Percentiles rank a stretch among this genome's conserved stretches.
Evolutionary conservation across 345 rosid species (phyloP).

Genomic region (Populus ilicifolia): DNA sequence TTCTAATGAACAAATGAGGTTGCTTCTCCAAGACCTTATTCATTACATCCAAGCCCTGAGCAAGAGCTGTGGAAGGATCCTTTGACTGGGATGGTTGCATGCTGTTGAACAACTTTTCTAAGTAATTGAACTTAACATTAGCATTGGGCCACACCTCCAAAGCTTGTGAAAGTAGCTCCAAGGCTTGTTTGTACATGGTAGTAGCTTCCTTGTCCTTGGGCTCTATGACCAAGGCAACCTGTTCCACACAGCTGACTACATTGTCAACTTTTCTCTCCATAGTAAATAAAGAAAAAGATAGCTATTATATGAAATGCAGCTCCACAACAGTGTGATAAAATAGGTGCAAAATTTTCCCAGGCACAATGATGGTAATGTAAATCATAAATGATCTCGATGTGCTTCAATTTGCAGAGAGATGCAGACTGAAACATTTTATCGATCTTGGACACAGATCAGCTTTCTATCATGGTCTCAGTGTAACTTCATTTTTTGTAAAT

Average conservation of each 20-base stretch:
- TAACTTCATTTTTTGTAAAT: neutral
- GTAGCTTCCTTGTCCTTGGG: constrained; percentile 98
- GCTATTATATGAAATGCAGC: neutral
- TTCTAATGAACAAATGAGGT: constrained; percentile 85
- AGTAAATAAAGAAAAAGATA: neutral
- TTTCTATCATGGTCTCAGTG: neutral
- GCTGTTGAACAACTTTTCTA: constrained; percentile 81
- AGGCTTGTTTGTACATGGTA: constrained; percentile 85
- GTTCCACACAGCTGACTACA: constrained; percentile 21
- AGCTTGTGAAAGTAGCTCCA: constrained; percentile 90
- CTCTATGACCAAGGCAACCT: constrained; percentile 99
- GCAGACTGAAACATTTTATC: neutral
- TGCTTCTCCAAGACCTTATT: constrained; percentile 96
- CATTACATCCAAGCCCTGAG: constrained; percentile 99
- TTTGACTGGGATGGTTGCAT: constrained; percentile 91
- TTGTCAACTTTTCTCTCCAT: neutral
- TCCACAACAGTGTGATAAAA: neutral
- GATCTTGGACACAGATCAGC: neutral
- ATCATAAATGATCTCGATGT: neutral
- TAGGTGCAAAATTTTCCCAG: neutral
- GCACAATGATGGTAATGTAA: neutral
- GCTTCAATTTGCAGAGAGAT: neutral
- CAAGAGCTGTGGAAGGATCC: constrained; percentile 95
- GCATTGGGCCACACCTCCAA: constrained; percentile 98
- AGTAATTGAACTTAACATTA: constrained; percentile 93